Evolutionary conservation across 1,139 yeast genomes (phyloP), one percentile per base, ranked within the genome.

Genomic region (Sugiyamaella paludigena): DNA sequence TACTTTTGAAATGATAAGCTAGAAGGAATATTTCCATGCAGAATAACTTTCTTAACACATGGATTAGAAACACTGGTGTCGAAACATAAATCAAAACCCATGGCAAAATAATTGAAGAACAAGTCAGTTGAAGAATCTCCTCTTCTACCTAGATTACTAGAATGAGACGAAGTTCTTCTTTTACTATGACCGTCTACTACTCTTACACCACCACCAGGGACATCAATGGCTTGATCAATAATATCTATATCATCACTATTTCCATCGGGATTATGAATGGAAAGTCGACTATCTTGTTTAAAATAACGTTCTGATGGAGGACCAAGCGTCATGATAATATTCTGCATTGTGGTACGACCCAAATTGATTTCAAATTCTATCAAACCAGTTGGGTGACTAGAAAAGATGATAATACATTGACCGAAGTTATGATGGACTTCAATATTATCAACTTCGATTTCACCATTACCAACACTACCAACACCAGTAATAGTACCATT

Each of bases 11-110:
- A 66, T 4, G 56, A 47, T 19, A 62, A 52, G 15, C 66, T 55
- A 5, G 65, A 65, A 2, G 70, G 69, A 13, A 65, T 48, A 50
- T 66, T 66, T 24, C 68, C 66, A 44, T 65, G 70, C 3, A 65
- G 30, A 12, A 65, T 55, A 9, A 65, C 39, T 51, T 65, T 66
- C 42, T 59, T 58, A 24, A 63, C 65, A 6, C 53, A 50, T 5
- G 66, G 57, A 38, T 53, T 52, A 24, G 49, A 49, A 10, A 45
- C 38, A 11, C 55, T 40, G 1, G 66, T 60, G 37, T 58, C 64
- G 46, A 66, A 65, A 45, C 67, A 60, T 12, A 66, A 50, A 43
- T 66, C 70, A 34, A 66, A 34, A 1, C 70, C 70, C 10, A 59
- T 51, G 9, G 48, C 31, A 50, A 63, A 65, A 48, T 66, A 66